Percentiles rank a stretch among this genome's conserved stretches.
Conservation (phyloP, 2,329 filamentous ascomycete species). For the Fusarium sp. region DNA sequence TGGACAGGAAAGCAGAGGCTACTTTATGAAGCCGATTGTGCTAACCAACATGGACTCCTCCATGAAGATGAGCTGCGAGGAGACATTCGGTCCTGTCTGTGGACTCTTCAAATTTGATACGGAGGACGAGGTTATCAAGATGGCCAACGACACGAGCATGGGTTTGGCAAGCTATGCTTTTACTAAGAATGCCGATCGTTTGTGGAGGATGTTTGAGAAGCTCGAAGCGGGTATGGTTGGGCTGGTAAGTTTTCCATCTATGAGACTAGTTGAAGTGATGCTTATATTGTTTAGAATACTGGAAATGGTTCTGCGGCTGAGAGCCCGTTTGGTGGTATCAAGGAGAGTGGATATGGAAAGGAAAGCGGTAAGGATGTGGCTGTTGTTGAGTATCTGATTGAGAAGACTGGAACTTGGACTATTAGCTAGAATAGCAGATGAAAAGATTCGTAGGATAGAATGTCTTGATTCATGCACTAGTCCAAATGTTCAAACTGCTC, state of each 20-base stretch:
- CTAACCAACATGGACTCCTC: neutral
- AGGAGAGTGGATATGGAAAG: constrained; percentile 14
- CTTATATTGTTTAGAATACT: neutral
- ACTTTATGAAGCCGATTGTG: constrained; percentile 63
- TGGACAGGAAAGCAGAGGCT: constrained; percentile 50
- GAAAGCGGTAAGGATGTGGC: constrained; percentile 18
- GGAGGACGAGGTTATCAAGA: neutral
- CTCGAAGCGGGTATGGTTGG: constrained; percentile 14
- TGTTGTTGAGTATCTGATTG: constrained; percentile 13
- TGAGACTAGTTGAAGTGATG: neutral
- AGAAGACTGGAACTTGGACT: constrained; percentile 9
- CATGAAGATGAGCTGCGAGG: constrained; percentile 9
- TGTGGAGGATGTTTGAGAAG: constrained; percentile 16
- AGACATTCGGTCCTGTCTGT: neutral
- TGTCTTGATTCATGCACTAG: neutral
- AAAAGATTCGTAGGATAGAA: neutral
- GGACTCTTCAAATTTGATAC: neutral
- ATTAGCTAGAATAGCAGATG: neutral
- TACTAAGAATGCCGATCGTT: constrained; percentile 3
- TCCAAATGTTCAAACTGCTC: neutral
- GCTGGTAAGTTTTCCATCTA: neutral
- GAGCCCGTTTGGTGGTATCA: constrained; percentile 17
- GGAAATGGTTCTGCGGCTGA: constrained; percentile 12
- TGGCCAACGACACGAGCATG: constrained; percentile 14
- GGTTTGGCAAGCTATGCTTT: constrained; percentile 8